These are phyloP conservation scores for Rickenella mellea DNA, from an alignment of 768 basidiomycete genomes.

Conservation along the genomic window DNA sequence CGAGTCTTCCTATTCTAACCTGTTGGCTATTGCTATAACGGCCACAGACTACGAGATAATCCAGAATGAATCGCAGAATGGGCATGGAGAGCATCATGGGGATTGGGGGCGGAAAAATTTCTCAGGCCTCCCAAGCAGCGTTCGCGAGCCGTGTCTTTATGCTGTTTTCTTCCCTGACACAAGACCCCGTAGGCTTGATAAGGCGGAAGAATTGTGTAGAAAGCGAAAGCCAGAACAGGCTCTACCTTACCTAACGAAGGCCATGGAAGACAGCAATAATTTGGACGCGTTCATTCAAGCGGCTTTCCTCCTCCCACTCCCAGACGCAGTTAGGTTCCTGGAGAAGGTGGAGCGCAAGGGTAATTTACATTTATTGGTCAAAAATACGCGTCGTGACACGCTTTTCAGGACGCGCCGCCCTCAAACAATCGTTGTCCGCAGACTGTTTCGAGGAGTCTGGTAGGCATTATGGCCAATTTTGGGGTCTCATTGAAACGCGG, in stretches of 20 bases:
- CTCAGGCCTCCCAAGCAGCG: too few relatives aligned
- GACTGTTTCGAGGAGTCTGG: constrained; percentile 30
- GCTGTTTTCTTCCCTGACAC: too few relatives aligned
- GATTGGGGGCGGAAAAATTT: too few relatives aligned
- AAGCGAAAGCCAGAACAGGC: constrained; percentile 23
- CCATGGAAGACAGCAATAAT: constrained; percentile 30
- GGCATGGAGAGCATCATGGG: too few relatives aligned
- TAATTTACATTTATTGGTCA: constrained; percentile 2
- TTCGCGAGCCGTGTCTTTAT: too few relatives aligned
- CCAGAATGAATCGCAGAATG: too few relatives aligned
- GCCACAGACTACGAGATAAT: too few relatives aligned
- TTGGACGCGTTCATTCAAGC: constrained; percentile 29
- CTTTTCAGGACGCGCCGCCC: too few relatives aligned
- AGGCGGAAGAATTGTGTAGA: constrained; percentile 25
- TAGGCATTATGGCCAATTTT: constrained; percentile 25
- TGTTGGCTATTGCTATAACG: too few relatives aligned
- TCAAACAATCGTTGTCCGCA: constrained; percentile 21
- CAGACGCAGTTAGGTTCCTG: constrained; percentile 17
- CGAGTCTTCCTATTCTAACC: too few relatives aligned
- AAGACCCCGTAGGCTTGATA: constrained; percentile 29
- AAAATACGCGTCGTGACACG: too few relatives aligned
- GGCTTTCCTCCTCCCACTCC: constrained; percentile 22
- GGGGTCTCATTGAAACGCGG: constrained; percentile 27
- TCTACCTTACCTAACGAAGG: constrained; percentile 28
- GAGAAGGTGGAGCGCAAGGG: constrained; percentile 17